Base-by-base conservation (phyloP, 1,139 yeast genomes). In the Sugiyamaella grinbergsii region DNA sequence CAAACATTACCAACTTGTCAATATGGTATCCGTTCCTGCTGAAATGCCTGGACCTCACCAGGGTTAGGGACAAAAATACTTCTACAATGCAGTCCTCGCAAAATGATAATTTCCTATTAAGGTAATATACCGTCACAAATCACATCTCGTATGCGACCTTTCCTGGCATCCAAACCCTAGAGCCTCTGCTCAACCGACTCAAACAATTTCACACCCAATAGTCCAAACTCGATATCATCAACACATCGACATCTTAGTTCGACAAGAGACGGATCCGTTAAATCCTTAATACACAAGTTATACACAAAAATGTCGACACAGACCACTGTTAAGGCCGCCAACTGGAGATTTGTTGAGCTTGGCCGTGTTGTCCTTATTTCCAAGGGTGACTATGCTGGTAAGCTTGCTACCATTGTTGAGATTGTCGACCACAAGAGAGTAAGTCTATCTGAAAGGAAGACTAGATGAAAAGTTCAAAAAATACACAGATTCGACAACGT, bases 381-480 rank as follows among this genome's bases (percentile, higher is more conserved):
- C 83, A 80, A 82, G 79, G 85, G 85, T 62, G 71, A 73, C 62
- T 71, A 69, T 67, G 73, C 80, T 60, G 88, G 88, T 71, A 85
- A 87, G 79, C 81, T 91, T 73, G 98, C 97, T 71, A 80, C 95
- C 74, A 83, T 91, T 71, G 96, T 90, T 71, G 98, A 94, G 82
- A 89, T 94, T 80, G 88, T 94, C 74, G 98, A 94, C 83, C 96
- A 91, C 83, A 90, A 88, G 85, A 88, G 97, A 81, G 98, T 85
- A 82, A 75, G 91, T 83, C 36, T 15, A 24, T 11, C 32, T 6
- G 42, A 22, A 4, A 22, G 5, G 31, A 16, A 4, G 34, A 10
- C 19, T 8, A 13, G 44, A 40, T 5, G 10, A 4, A 11, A 40
- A 16, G 18, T 40, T 13, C 34, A n/a, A n/a, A n/a, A n/a, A n/a